These are phyloP conservation scores for Sequoia sempervirens DNA, from an alignment of 75 land plant species.

Conservation along the genomic window DNA sequence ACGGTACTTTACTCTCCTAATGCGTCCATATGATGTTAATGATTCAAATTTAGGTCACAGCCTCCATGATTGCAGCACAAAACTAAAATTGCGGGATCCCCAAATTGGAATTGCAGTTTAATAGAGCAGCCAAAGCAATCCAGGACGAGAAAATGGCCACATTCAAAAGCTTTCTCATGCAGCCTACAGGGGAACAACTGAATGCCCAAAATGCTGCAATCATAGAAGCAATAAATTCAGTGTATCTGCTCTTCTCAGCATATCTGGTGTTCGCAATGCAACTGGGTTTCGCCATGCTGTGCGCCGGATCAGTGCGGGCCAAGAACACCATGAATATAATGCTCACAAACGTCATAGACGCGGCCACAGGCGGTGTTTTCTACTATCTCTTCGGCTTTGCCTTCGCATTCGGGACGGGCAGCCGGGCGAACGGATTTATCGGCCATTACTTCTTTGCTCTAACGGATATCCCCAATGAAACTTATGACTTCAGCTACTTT, in stretches of 20 bases:
- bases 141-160: background rate
- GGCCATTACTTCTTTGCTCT: slow-evolving; percentile 36
- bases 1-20: background rate
- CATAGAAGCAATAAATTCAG: slow-evolving; percentile 23
- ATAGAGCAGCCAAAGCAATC: background rate
- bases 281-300: slow-evolving; percentile 71
- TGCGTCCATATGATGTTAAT: too few relatives aligned
- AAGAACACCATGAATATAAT: slow-evolving; percentile 72
- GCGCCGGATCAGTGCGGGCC: slow-evolving; percentile 66
- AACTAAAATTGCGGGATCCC: background rate
- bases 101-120: background rate
- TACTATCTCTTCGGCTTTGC: slow-evolving; percentile 41
- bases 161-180: background rate
- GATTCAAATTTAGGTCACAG: background rate
- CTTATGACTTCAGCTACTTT: slow-evolving; percentile 33
- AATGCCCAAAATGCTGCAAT: background rate
- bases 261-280: slow-evolving; percentile 69
- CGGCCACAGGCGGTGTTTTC: slow-evolving; percentile 44
- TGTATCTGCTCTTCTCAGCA: slow-evolving; percentile 51
- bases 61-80: too few relatives aligned
- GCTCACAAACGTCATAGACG: slow-evolving; percentile 69
- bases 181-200: background rate
- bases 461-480: slow-evolving; percentile 6
- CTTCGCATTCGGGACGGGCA: slow-evolving; percentile 31
- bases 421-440: slow-evolving; percentile 26